Evolutionary conservation across 2,329 filamentous ascomycete genomes (phyloP), one percentile per base, ranked within the genome.

Genomic region (Escovopsis weberi): DNA sequence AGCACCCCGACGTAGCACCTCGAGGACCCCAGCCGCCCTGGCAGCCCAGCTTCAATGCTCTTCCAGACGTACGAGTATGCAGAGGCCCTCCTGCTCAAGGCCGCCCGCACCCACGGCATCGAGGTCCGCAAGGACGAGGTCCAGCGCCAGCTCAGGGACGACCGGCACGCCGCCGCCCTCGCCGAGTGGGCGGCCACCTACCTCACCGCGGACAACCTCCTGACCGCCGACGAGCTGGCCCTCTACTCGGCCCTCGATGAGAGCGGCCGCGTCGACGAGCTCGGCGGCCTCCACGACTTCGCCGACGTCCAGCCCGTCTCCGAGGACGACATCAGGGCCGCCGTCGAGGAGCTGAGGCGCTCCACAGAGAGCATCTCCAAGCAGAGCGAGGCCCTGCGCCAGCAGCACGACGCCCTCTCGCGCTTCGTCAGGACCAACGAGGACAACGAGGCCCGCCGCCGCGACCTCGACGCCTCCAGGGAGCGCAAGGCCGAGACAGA

Each of bases 361-460:
- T 82, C 80, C 2, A 84, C 81, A 1, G 68, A 68, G 15, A 70
- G 69, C 15, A 81, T 85, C 26, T 67, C 73, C 47, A 72, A 72
- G 56, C 80, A 85, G 53, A 78, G 70, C 26, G 73, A 77, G 53
- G 65, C 70, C 0, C 56, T 85, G 15, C 69, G 70, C 43, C 65
- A 70, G 40, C 80, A 85, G 56, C 74, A 75, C 46, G 70, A 74
- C 50, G 77, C 78, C 9, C 56, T 84, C 41, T 66, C 67, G 32
- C 49, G 64, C 63, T 34, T 71, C 63, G 61, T 71, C 4, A 68
- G 68, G 40, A 69, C 56, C 38, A 51, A 56, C 10, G 50, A 49
- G 7, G 59, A 62, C 34, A 54, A 46, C 12, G 52, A 56, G 11
- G 44, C 48, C 5, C 54, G 55, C 19, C 51, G 61, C 2, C 52